Evolutionary conservation across 805 yeast genomes (phyloP).

Genomic region (Barnettozyma wickerhamii): DNA sequence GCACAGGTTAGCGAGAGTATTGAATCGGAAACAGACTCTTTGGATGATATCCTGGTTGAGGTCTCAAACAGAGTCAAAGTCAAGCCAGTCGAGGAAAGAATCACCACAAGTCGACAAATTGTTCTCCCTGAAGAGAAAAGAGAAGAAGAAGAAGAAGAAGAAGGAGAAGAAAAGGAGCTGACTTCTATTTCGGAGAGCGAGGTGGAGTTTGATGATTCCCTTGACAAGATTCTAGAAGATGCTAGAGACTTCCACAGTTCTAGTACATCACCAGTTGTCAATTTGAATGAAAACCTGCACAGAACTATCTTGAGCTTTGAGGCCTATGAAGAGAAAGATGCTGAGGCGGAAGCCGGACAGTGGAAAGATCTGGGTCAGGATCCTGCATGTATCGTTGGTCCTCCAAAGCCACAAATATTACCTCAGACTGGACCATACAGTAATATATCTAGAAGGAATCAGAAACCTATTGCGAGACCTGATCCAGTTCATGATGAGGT

Average conservation of each 20-base stretch:
- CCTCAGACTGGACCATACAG: no score
- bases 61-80: background rate
- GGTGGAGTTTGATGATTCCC: slow-evolving; percentile 2
- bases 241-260: background rate
- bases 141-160: no score
- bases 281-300: background rate
- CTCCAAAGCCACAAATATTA: no score
- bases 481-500: no score
- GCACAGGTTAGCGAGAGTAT: background rate
- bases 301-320: slow-evolving; percentile 10
- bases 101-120: no score
- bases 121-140: no score
- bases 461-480: no score
- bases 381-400: no score
- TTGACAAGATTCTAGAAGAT: slow-evolving; percentile 1
- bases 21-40: slow-evolving; percentile 4
- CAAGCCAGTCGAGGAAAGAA: background rate
- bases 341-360: no score
- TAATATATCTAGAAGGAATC: no score
- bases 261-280: background rate
- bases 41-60: background rate
- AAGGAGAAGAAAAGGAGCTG: no score
- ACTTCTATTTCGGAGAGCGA: slow-evolving; percentile 2
- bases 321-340: slow-evolving; percentile 8
- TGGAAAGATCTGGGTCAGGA: no score